These are phyloP conservation scores for Diutina mesorugosa DNA, from an alignment of 1,139 yeast genomes.

Conservation along the genomic window DNA sequence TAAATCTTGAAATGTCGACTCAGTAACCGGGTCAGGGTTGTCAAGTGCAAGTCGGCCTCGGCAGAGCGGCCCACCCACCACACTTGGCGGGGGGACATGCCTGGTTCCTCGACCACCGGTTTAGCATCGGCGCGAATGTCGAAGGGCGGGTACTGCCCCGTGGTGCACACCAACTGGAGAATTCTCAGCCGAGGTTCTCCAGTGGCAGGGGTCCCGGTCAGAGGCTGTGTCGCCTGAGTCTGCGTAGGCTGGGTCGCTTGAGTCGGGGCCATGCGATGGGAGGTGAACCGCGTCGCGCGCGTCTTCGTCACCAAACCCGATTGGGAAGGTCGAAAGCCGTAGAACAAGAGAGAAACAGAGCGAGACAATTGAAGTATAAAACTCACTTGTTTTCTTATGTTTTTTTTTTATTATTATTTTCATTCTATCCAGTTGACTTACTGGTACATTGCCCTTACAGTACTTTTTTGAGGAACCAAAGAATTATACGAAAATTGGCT, in stretches of 20 bases:
- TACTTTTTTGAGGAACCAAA: too few species aligned
- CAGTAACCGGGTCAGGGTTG: slow-evolving; percentile 57
- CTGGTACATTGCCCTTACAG: too few species aligned
- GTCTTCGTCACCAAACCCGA: background rate
- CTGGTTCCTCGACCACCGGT: slow-evolving; percentile 7
- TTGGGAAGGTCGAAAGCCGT: too few species aligned
- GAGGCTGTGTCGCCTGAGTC: slow-evolving; percentile 58
- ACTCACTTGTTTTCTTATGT: too few species aligned
- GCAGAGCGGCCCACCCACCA: slow-evolving; percentile 76
- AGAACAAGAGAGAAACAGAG: too few species aligned
- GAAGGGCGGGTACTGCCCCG: slow-evolving; percentile 40
- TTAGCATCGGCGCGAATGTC: slow-evolving; percentile 19
- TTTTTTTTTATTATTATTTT: too few species aligned
- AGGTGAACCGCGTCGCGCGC: background rate
- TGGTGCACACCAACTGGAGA: slow-evolving; percentile 47
- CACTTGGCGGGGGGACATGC: slow-evolving; percentile 14
- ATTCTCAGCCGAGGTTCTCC: slow-evolving; percentile 17
- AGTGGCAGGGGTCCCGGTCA: slow-evolving; percentile 22
- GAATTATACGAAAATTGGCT: too few species aligned
- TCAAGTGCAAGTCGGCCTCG: slow-evolving; percentile 51
- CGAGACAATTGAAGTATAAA: too few species aligned
- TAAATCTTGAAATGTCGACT: slow-evolving; percentile 68
- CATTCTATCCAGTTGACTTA: too few species aligned
- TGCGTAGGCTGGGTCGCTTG: slow-evolving; percentile 28
- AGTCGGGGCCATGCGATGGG: background rate